Percentiles rank a stretch among this genome's conserved stretches.
phyloP scores from a whole-genome alignment of 352 stramenopile genomes.

The Thalassiosira oceanica region DNA sequence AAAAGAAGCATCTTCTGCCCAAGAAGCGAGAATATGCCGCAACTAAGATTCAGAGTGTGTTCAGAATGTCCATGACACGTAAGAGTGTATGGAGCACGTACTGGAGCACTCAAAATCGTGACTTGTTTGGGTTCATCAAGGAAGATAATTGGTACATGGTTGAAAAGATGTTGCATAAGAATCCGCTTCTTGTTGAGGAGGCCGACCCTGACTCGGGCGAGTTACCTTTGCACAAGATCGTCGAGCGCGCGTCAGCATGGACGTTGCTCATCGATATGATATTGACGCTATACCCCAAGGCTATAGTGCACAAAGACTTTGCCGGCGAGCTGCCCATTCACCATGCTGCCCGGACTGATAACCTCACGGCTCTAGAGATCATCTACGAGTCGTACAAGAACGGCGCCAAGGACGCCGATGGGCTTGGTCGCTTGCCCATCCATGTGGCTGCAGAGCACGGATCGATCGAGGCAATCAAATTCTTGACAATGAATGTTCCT shows the following conservation, averaged over 20 bases:
- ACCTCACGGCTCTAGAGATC: constrained; percentile 76
- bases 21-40: constrained; percentile 35
- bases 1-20: constrained; percentile 21
- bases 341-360: constrained; percentile 74
- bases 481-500: constrained; percentile 71
- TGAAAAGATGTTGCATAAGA: constrained; percentile 79
- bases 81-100: constrained; percentile 45
- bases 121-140: constrained; percentile 73
- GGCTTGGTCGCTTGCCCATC: constrained; percentile 68
- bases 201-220: constrained; percentile 66
- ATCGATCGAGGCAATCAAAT: constrained; percentile 79
- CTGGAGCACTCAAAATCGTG: constrained; percentile 46
- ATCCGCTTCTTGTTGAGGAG: constrained; percentile 74
- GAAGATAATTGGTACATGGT: constrained; percentile 81
- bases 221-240: constrained; percentile 79
- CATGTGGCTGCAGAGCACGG: constrained; percentile 78
- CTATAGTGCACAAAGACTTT: constrained; percentile 77
- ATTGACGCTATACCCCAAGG: constrained; percentile 78
- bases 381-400: constrained; percentile 82
- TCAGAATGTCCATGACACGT: constrained; percentile 43
- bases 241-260: constrained; percentile 63
- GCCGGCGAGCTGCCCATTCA: constrained; percentile 78
- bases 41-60: constrained; percentile 52
- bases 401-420: constrained; percentile 77
- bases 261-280: constrained; percentile 81